Evolutionary conservation across 495 filamentous ascomycete genomes (phyloP).

Genomic region (Letharia lupina): DNA sequence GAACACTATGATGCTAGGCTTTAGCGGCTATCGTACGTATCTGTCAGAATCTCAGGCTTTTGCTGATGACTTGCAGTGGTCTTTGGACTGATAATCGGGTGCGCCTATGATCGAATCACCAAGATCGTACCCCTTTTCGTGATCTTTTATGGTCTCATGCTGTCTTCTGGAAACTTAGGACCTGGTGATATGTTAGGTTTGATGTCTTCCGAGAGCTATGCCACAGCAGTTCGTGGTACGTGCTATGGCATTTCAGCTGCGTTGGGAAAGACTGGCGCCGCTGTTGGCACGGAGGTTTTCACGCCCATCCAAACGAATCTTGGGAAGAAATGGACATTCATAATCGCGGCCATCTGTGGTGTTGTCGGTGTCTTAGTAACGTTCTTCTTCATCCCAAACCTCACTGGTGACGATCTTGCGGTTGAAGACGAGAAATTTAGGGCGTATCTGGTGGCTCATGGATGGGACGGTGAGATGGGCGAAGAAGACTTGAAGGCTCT

Average conservation of each 20-base stretch:
- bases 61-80: conserved; percentile 23
- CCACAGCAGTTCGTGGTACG: conserved; percentile 43
- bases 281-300: conserved; percentile 46
- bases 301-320: conserved; percentile 37
- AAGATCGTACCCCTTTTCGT: conserved; percentile 46
- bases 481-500: conserved; percentile 33
- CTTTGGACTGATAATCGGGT: conserved; percentile 46
- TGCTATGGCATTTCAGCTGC: conserved; percentile 48
- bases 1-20: conserved; percentile 47
- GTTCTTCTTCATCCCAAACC: conserved; percentile 43
- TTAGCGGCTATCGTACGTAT: conserved; percentile 34
- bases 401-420: conserved; percentile 38
- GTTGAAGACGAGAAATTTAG: conserved; percentile 38
- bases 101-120: conserved; percentile 39
- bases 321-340: conserved; percentile 45
- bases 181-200: conserved; percentile 46
- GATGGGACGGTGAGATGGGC: conserved; percentile 44
- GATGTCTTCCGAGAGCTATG: conserved; percentile 42
- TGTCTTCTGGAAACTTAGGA: conserved; percentile 43
- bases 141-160: conserved; percentile 48
- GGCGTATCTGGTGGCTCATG: conserved; percentile 39
- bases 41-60: background rate
- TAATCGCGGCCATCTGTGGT: conserved; percentile 45
- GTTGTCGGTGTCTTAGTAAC: conserved; percentile 44
- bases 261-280: conserved; percentile 44